Conservation (phyloP, 495 filamentous ascomycete species). For the Hyaloscypha hepaticicola region DNA sequence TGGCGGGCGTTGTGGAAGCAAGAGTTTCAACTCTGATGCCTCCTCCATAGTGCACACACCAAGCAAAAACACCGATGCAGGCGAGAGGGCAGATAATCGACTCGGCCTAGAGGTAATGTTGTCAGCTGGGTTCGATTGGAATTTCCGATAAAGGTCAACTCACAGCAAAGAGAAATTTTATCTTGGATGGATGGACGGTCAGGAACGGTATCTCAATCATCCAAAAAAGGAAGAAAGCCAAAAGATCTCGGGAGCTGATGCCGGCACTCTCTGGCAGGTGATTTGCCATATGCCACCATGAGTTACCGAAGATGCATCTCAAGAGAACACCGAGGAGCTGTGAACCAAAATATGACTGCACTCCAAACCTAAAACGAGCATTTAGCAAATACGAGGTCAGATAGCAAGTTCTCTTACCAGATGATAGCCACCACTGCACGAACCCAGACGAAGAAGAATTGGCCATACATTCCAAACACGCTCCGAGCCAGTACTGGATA, state of each 20-base stretch:
- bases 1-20: background rate
- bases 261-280: background rate
- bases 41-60: slow-evolving; percentile 1
- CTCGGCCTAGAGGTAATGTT: background rate
- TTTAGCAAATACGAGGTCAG: background rate
- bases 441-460: slow-evolving; percentile 1
- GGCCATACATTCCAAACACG: slow-evolving; percentile 3
- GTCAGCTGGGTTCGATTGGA: background rate
- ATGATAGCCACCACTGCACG: background rate
- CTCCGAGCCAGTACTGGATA: slow-evolving; percentile 1
- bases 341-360: background rate
- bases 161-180: slow-evolving; percentile 4
- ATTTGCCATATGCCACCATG: background rate
- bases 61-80: background rate
- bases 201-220: background rate
- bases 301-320: slow-evolving; percentile 1
- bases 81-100: background rate
- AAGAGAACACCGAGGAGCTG: slow-evolving; percentile 1
- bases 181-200: slow-evolving; percentile 2
- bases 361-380: background rate
- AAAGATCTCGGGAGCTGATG: background rate
- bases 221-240: slow-evolving; percentile 1
- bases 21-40: background rate
- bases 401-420: background rate
- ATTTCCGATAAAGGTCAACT: background rate